Percentiles rank a stretch among this genome's conserved stretches.
These are phyloP conservation scores for Erigeron canadensis DNA, from an alignment of 129 eudicot species.

Conservation along the genomic window DNA sequence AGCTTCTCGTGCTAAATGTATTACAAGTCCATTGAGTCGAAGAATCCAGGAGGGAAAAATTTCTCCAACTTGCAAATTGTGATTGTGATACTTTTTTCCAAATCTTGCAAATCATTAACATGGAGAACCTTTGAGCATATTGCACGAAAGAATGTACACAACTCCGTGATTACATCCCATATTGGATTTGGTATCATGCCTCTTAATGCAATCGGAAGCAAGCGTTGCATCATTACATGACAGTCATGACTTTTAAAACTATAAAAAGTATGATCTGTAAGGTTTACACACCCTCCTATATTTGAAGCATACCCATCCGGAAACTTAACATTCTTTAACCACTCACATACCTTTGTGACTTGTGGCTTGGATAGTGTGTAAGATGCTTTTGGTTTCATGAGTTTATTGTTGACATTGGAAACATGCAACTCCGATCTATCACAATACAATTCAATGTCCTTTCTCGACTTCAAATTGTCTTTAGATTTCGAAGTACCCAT, in stretches of 20 bases:
- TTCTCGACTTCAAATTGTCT: conserved; percentile 18
- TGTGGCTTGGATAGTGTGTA: conserved; percentile 9
- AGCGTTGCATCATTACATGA: conserved; percentile 10
- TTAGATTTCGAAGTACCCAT: conserved; percentile 18
- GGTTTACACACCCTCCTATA: conserved; percentile 7
- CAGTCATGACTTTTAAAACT: conserved; percentile 26
- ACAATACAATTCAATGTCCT: conserved; percentile 8
- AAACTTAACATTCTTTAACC: conserved; percentile 13
- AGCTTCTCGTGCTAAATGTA: too few relatives aligned
- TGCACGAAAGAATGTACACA: conserved; percentile 14
- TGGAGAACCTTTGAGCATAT: conserved; percentile 1
- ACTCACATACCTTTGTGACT: conserved; percentile 11
- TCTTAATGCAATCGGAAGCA: conserved; percentile 13
- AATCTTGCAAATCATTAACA: background rate
- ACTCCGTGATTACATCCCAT: conserved; percentile 12
- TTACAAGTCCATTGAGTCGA: too few relatives aligned
- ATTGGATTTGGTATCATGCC: conserved; percentile 6
- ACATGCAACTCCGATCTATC: background rate
- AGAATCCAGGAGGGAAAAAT: background rate
- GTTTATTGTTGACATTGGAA: background rate
- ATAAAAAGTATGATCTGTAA: background rate
- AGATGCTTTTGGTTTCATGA: conserved; percentile 16
- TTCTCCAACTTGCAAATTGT: background rate
- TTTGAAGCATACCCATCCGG: conserved; percentile 22
- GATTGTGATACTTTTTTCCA: background rate